A percentile compares a stretch with the other conserved stretches of the same genome.
Conservation (phyloP, 257 asterid genomes). For the Solanum medicagineum region DNA sequence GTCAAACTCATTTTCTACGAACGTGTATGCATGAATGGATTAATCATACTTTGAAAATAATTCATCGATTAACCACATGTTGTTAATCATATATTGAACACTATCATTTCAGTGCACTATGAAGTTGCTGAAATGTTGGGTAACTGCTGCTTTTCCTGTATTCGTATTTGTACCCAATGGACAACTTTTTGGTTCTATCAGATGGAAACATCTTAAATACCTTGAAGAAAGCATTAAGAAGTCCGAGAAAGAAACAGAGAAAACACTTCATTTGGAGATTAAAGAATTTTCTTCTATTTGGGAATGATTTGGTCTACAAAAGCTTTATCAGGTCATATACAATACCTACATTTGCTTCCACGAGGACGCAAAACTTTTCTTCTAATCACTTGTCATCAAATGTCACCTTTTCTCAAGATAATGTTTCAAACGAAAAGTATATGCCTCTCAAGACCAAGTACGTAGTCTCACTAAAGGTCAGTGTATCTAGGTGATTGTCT, state of each 20-base stretch:
- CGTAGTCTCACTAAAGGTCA: neutral
- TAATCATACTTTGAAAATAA: no score
- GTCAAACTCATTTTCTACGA: no score
- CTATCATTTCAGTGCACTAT: neutral
- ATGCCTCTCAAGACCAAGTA: neutral
- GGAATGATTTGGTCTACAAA: neutral
- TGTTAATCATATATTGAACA: no score
- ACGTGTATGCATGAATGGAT: no score
- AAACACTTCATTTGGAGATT: neutral
- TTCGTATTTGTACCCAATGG: neutral
- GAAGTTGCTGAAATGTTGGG: neutral
- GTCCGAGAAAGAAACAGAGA: neutral
- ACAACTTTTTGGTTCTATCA: neutral
- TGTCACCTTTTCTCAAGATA: neutral
- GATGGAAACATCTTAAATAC: neutral
- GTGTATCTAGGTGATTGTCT: neutral
- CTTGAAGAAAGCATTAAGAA: neutral
- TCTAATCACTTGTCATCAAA: neutral
- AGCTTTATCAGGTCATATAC: neutral
- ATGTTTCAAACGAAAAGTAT: neutral
- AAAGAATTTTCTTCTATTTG: neutral
- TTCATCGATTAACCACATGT: no score
- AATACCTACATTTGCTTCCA: neutral
- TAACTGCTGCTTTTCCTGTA: neutral
- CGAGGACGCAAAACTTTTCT: neutral